Base-by-base conservation (phyloP, 495 filamentous ascomycete species). In the Corynascus novoguineensis region DNA sequence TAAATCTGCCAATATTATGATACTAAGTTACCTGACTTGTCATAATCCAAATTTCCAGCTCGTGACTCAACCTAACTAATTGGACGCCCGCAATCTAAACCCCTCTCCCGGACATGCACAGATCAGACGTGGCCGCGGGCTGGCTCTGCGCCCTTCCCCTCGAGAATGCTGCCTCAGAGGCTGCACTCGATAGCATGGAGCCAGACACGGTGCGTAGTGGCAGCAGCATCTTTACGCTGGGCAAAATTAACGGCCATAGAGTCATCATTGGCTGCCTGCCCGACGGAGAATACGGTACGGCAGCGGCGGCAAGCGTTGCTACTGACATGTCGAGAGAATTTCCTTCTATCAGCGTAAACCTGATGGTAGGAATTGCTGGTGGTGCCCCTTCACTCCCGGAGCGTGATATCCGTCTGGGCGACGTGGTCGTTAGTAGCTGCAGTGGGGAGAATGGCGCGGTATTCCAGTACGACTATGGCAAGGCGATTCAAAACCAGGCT, bases 311-410 rank as follows among this genome's bases (percentile, higher is more conserved):
- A 6, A 58, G 14, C 4, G 68, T 73, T 2, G 71, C 60, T 4
- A 66, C 19, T 25, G 57, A 75, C 44, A 61, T 77, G 75, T 34
- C 65, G 7, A 55, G 61, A 6, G 27, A 19, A 24, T 82, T 81
- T 59, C 63, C 70, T 12, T 65, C 67, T 15, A 57, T 81, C 19
- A 55, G 68, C 21, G 59, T 76, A 50, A 56, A 68, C 28, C 63
- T 81, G 24, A 74, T 81, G 63, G 76, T 82, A 5, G 77, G 76
- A 17, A 77, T 78, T 32, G 75, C 70, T 7, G 75, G 73, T 19
- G 75, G 74, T 3, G 65, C 68, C 5, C 72, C 75, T 9, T 70
- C 50, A 31, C 5, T 4, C 7, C n/a, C 15, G 9, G 57, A 64
- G 17, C 56, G 66, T 46, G 57, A 68, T 48, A 70, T 80, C 7